A percentile compares a stretch with the other conserved stretches of the same genome.
Conservation (phyloP, 2,329 filamentous ascomycete species). For the Neonectria sp. region DNA sequence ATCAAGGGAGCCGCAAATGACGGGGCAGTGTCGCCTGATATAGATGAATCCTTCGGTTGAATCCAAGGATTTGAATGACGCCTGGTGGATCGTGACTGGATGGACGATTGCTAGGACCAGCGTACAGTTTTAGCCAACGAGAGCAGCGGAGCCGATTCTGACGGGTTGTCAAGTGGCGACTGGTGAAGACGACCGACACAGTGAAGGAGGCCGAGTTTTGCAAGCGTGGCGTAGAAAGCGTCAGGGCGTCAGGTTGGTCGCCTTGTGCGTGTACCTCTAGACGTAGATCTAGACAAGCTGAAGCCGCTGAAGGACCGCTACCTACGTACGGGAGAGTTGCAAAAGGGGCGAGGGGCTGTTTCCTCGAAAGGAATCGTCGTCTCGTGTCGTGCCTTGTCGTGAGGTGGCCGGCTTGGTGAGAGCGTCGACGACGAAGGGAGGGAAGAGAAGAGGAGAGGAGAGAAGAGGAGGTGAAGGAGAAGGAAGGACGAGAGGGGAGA, state of each 20-base stretch:
- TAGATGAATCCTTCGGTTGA: constrained; percentile 17
- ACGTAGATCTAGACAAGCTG: constrained; percentile 18
- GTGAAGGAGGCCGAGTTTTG: constrained; percentile 42
- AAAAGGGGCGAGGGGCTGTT: neutral
- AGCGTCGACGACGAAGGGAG: constrained; percentile 25
- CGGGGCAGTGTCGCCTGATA: constrained; percentile 24
- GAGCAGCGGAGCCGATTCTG: constrained; percentile 23
- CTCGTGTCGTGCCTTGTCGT: constrained; percentile 25
- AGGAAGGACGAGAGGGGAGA: constrained; percentile 35
- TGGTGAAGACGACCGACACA: constrained; percentile 39
- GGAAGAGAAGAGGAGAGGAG: constrained; percentile 30
- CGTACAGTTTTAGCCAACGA: constrained; percentile 36
- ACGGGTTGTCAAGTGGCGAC: constrained; percentile 29
- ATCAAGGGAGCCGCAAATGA: constrained; percentile 24
- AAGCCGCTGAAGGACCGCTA: constrained; percentile 20
- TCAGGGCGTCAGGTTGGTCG: constrained; percentile 34
- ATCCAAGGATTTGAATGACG: constrained; percentile 21
- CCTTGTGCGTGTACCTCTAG: neutral
- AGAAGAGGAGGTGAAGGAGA: constrained; percentile 31
- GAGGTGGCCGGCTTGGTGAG: constrained; percentile 15
- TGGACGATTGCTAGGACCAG: constrained; percentile 10
- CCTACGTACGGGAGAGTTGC: constrained; percentile 10
- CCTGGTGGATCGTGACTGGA: constrained; percentile 29
- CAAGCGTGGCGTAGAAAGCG: constrained; percentile 41
- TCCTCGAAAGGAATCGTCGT: constrained; percentile 17